Percentiles rank a stretch among this genome's conserved stretches.
These are phyloP conservation scores for Mycena sp. DNA, from an alignment of 1,284 basidiomycete genomes.

Conservation along the genomic window DNA sequence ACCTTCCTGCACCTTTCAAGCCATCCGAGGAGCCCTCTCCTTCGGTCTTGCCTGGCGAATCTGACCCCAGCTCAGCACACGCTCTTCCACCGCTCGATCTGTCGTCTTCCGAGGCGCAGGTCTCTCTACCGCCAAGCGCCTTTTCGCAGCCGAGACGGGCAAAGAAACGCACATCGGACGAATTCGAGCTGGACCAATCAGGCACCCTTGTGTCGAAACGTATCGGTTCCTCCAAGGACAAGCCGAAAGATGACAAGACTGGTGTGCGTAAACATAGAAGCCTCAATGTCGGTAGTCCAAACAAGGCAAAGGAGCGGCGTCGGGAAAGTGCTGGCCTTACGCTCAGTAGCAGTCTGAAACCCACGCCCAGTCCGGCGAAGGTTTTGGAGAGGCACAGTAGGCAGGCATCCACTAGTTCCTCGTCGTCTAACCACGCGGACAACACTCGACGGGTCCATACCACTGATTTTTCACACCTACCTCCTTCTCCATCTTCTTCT, in stretches of 20 bases:
- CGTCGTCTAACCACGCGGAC: slow-evolving; percentile 67
- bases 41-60: slow-evolving; percentile 29
- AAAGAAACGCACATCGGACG: slow-evolving; percentile 82
- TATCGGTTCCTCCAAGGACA: slow-evolving; percentile 48
- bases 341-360: slow-evolving; percentile 52
- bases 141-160: slow-evolving; percentile 67
- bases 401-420: slow-evolving; percentile 75
- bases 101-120: slow-evolving; percentile 33
- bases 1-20: slow-evolving; percentile 39
- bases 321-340: slow-evolving; percentile 68
- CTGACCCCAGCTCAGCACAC: background rate
- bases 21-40: slow-evolving; percentile 29
- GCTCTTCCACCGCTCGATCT: slow-evolving; percentile 23
- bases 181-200: slow-evolving; percentile 80
- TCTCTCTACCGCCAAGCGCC: slow-evolving; percentile 67
- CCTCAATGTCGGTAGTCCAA: slow-evolving; percentile 62
- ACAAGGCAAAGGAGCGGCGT: slow-evolving; percentile 70
- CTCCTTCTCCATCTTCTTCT: slow-evolving; percentile 86
- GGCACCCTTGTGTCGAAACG: slow-evolving; percentile 67
- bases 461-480: slow-evolving; percentile 89
- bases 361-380: slow-evolving; percentile 41
- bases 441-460: slow-evolving; percentile 66
- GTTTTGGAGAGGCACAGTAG: slow-evolving; percentile 63
- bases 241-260: slow-evolving; percentile 60
- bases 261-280: slow-evolving; percentile 76